These are phyloP conservation scores for Stagonosporopsis tanaceti DNA, from an alignment of 2,329 filamentous ascomycete species.

Conservation along the genomic window DNA sequence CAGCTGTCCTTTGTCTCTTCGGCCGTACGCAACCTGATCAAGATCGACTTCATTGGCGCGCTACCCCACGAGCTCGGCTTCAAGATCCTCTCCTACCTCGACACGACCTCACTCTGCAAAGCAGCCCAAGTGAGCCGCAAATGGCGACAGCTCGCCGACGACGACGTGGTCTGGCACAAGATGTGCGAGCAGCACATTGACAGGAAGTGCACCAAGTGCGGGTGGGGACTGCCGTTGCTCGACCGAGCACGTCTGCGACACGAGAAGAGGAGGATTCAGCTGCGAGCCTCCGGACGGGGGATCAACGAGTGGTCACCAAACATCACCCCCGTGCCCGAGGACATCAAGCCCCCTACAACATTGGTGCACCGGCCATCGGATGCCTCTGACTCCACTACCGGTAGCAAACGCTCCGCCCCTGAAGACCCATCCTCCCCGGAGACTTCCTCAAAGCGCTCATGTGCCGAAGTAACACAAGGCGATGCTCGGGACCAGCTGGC, in stretches of 20 bases:
- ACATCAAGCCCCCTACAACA: slow-evolving; percentile 13
- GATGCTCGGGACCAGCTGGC: slow-evolving; percentile 46
- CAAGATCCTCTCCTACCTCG: slow-evolving; percentile 90
- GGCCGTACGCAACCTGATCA: slow-evolving; percentile 90
- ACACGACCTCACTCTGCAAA: slow-evolving; percentile 93
- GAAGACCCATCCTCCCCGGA: slow-evolving; percentile 37
- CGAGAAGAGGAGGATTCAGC: slow-evolving; percentile 84
- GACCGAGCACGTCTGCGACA: slow-evolving; percentile 88
- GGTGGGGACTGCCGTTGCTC: slow-evolving; percentile 89
- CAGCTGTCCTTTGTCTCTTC: slow-evolving; percentile 93
- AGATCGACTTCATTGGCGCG: slow-evolving; percentile 93
- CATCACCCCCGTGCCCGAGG: slow-evolving; percentile 58
- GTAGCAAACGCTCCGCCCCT: slow-evolving; percentile 42
- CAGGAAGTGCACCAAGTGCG: slow-evolving; percentile 91
- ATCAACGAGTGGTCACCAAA: slow-evolving; percentile 62
- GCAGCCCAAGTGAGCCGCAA: slow-evolving; percentile 90
- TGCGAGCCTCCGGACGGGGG: slow-evolving; percentile 68
- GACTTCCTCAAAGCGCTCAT: slow-evolving; percentile 44
- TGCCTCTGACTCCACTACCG: slow-evolving; percentile 24
- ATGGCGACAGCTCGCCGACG: slow-evolving; percentile 91
- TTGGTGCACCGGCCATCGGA: slow-evolving; percentile 24
- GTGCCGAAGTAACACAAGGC: slow-evolving; percentile 28
- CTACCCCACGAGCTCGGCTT: slow-evolving; percentile 90
- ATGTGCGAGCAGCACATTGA: slow-evolving; percentile 99
- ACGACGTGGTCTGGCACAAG: slow-evolving; percentile 96